Base-by-base conservation (phyloP, 2,329 filamentous ascomycete genomes). In the Cladosporium sp. region DNA sequence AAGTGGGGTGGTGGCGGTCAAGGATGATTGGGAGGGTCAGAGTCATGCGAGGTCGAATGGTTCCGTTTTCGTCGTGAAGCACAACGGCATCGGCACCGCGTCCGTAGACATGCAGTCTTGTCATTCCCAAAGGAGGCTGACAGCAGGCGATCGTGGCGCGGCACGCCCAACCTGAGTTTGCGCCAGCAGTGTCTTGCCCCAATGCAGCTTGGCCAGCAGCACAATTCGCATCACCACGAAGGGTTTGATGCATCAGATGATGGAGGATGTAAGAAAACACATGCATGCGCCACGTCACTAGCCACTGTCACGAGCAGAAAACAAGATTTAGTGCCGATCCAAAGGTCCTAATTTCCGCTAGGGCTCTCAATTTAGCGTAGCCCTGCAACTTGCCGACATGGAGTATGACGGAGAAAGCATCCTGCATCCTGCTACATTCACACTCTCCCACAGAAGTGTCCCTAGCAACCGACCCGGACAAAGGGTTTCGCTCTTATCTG, bases 211-310 rank as follows among this genome's bases (percentile, higher is more conserved):
- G 30, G 34, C 36, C 4, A 43, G 14, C 11, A 15, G n/a, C 50
- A 38, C 17, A 17, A 42, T 42, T 22, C 11, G 22, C 51, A 54
- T 30, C 51, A 54, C 15, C 15, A 42, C 25, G 49, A 43, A 42
- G 19, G 25, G 17, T 12, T 34, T 19, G 12, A 22, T 30, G 51
- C 38, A 54, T 54, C 39, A 40, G 51, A 54, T 54, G 51, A 42
- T 45, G 42, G 42, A 34, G 30, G 8, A 34, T 34, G 30, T 34
- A n/a, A 15, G 38, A 30, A 40, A 43, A 36, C 37, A 22, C 37
- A 42, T 37, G 37, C 51, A 42, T 30, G 36, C 42, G 52, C 52
- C 52, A 47, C 52, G 52, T 56, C 52, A 47, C 52, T 28, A 56
- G 52, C 52, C 52, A 56, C 51, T 25, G 22, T 36, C 17, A 20